Percentiles rank a stretch among this genome's conserved stretches.
Evolutionary conservation across 805 yeast genomes (phyloP).

Genomic region (Nakazawaea ishiwadae): DNA sequence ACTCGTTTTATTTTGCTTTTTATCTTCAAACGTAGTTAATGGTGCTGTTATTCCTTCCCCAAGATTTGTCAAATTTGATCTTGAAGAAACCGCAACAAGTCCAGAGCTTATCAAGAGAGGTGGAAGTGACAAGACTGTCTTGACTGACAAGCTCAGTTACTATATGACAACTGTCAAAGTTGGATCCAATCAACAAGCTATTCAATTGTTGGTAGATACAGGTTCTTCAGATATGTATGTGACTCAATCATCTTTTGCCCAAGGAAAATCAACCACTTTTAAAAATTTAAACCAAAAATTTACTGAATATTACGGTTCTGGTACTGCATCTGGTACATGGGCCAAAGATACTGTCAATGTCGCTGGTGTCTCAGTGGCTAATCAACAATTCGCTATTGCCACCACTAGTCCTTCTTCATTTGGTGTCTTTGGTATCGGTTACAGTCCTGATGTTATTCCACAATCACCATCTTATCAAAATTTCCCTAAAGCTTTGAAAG

Average conservation of each 20-base stretch:
- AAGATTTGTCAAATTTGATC: conserved; percentile 8
- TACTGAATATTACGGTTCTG: conserved; percentile 3
- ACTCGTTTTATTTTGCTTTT: background rate
- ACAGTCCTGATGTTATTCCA: conserved; percentile 18
- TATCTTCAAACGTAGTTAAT: background rate
- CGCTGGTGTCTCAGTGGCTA: conserved; percentile 36
- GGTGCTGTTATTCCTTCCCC: background rate
- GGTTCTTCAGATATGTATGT: conserved; percentile 27
- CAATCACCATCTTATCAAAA: conserved; percentile 37
- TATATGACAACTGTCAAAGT: conserved; percentile 9
- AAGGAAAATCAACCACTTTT: no score
- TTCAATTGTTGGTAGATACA: conserved; percentile 23
- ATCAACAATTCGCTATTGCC: conserved; percentile 64
- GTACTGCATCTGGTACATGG: conserved; percentile 27
- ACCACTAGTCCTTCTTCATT: conserved; percentile 45
- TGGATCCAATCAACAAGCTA: conserved; percentile 17
- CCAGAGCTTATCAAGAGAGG: conserved; percentile 3
- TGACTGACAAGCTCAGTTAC: conserved; percentile 5
- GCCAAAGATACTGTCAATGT: conserved; percentile 51
- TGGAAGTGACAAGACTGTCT: background rate
- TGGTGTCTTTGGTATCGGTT: conserved; percentile 64
- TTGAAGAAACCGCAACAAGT: conserved; percentile 1
- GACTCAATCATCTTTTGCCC: background rate
- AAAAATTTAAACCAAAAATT: no score
- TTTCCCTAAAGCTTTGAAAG: conserved; percentile 50